Conservation (phyloP, 306 rosid genomes). For the Fragaria ananassa region DNA sequence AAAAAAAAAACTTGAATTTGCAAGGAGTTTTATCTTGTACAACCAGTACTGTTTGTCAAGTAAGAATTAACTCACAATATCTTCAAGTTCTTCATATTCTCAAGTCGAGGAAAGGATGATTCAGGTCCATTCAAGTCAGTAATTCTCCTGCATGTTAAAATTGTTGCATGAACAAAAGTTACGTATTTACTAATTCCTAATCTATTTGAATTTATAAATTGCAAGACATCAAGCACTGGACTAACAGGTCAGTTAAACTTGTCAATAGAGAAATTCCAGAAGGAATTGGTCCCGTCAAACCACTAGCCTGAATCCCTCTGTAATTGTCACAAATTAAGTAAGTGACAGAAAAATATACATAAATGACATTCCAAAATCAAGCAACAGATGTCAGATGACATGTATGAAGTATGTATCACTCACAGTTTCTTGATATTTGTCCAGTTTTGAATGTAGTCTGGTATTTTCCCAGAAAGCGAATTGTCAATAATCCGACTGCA, state of each 20-base stretch:
- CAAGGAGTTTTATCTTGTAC: not conserved
- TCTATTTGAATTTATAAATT: not conserved
- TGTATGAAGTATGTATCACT: constrained; percentile 12
- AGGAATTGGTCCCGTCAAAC: constrained; percentile 80
- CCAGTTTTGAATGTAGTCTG: constrained; percentile 53
- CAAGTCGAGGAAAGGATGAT: constrained; percentile 49
- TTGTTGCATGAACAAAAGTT: not conserved
- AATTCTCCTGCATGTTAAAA: constrained; percentile 57
- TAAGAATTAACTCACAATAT: constrained; percentile 47
- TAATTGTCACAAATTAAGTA: constrained; percentile 5
- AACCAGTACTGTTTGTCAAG: not conserved
- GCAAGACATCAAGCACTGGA: not conserved
- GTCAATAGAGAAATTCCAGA: constrained; percentile 37
- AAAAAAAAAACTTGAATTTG: constrained; percentile 12
- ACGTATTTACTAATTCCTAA: not conserved
- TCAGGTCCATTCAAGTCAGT: constrained; percentile 60
- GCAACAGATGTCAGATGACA: not conserved
- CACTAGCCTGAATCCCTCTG: constrained; percentile 66
- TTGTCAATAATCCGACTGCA: constrained; percentile 65
- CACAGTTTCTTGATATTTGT: constrained; percentile 43
- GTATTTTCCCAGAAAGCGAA: constrained; percentile 55
- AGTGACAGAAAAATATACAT: constrained; percentile 2
- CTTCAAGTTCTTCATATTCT: constrained; percentile 31
- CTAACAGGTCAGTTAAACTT: constrained; percentile 55
- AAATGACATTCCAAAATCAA: not conserved